Conservation (phyloP, 495 filamentous ascomycete genomes). For the Aspergillus biplanus region DNA sequence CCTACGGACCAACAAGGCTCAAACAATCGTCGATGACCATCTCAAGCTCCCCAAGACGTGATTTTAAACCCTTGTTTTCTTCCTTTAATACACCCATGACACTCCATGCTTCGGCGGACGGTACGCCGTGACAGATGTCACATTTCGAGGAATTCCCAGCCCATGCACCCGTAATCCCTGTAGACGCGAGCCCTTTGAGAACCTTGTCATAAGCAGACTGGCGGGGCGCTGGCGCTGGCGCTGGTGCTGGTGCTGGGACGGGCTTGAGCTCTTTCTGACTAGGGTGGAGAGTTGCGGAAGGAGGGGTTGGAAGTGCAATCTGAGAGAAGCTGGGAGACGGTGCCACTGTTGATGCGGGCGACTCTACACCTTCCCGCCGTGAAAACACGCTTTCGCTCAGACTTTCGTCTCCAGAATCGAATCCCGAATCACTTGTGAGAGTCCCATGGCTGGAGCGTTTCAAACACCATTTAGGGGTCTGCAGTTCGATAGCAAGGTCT, state of each 20-base stretch:
- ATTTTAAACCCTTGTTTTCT: slow-evolving; percentile 74
- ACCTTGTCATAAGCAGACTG: slow-evolving; percentile 47
- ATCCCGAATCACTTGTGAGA: slow-evolving; percentile 55
- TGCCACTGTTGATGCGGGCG: slow-evolving; percentile 52
- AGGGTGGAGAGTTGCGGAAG: slow-evolving; percentile 25
- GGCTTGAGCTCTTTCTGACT: slow-evolving; percentile 31
- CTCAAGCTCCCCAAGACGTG: slow-evolving; percentile 67
- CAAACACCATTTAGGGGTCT: slow-evolving; percentile 49
- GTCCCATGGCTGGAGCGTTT: slow-evolving; percentile 59
- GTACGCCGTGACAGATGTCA: slow-evolving; percentile 62
- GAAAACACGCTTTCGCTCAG: slow-evolving; percentile 67
- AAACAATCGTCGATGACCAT: slow-evolving; percentile 71
- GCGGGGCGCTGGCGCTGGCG: slow-evolving; percentile 28
- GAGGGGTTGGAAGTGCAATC: slow-evolving; percentile 36
- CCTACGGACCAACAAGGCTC: slow-evolving; percentile 58
- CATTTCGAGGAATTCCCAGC: slow-evolving; percentile 48
- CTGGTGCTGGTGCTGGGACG: slow-evolving; percentile 3
- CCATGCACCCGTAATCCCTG: slow-evolving; percentile 40
- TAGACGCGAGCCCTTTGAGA: slow-evolving; percentile 45
- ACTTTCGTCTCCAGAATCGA: slow-evolving; percentile 60
- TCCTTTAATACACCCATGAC: slow-evolving; percentile 69
- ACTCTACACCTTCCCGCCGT: slow-evolving; percentile 54
- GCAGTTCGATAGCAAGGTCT: slow-evolving; percentile 56
- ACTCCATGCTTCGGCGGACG: slow-evolving; percentile 70
- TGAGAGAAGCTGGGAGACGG: slow-evolving; percentile 46